phyloP scores from a whole-genome alignment of 2,329 filamentous ascomycete genomes.

The Diaporthe sp. region DNA sequence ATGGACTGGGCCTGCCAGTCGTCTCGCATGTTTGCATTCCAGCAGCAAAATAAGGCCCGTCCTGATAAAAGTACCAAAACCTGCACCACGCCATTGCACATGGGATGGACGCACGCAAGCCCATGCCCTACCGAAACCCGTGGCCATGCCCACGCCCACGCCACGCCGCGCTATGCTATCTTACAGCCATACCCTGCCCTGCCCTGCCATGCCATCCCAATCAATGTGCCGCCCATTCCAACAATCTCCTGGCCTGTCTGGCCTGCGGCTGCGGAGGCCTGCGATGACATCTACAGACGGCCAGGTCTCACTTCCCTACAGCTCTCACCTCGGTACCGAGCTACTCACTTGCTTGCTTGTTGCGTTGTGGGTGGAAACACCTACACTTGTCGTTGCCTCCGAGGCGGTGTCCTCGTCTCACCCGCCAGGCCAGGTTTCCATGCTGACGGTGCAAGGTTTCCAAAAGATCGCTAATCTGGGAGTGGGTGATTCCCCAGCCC shows the following conservation, averaged over 20 bases:
- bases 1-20: not conserved
- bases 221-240: not conserved
- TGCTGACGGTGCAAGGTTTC: constrained; percentile 25
- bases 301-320: not conserved
- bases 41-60: not conserved
- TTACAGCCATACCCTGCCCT: not conserved
- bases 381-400: not conserved
- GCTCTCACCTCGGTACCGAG: not conserved
- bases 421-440: constrained; percentile 13
- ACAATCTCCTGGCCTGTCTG: not conserved
- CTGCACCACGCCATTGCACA: constrained; percentile 19
- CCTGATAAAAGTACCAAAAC: constrained; percentile 29
- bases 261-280: not conserved
- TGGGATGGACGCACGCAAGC: not conserved
- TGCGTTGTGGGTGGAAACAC: not conserved
- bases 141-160: not conserved
- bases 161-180: constrained; percentile 16
- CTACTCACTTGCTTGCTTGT: no score
- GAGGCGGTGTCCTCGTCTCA: constrained; percentile 21
- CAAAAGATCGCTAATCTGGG: constrained; percentile 32
- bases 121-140: not conserved
- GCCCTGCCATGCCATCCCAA: constrained; percentile 11
- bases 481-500: constrained; percentile 31
- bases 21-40: constrained; percentile 3
- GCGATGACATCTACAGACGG: not conserved